Evolutionary conservation across 2,329 filamentous ascomycete genomes (phyloP), one percentile per base, ranked within the genome.

Genomic region (Orbilia brochopaga): DNA sequence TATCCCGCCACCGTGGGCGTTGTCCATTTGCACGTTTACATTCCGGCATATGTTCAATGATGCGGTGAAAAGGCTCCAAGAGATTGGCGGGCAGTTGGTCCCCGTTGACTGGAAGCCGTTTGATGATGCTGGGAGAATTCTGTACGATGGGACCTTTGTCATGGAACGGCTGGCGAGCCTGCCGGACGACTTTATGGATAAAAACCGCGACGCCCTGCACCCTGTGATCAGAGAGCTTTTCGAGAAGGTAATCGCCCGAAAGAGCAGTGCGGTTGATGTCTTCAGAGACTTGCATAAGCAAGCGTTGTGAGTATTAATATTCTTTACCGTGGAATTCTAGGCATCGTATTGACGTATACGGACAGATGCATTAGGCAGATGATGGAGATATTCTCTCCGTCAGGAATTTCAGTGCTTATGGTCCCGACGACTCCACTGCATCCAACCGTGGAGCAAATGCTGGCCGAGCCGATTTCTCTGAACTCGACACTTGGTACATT

Each of bases 101-200:
- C 77, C 81, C 1, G 77, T 82, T 23, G 82, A 85, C 74, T 86
- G 84, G 77, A 74, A 78, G 0, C 77, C 79, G 1, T 83, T 87
- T 42, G 82, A 85, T 61, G 80, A 81, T 55, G 84, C 83, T 2
- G 84, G 83, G 1, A 79, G 82, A 55, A 79, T 87, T 1, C 78
- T 87, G 0, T 87, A 87, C 75, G 82, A 84, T 21, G 85, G 85
- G 0, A 83, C 84, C 0, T 83, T 86, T 77, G 83, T 87, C 1
- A 83, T 82, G 1, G 85, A 87, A 75, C 81, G 85, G 15, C 79
- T 85, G 8, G 82, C 83, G 0, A 80, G 77, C 76, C 78, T 80
- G 70, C 79, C 76, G 15, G 81, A 81, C 74, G 75, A 82, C 35
- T 72, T 72, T 57, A 40, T 72, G 19, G 75, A 76, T 35, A 74